A percentile compares a stretch with the other conserved stretches of the same genome.
Evolutionary conservation across 2,329 filamentous ascomycete genomes (phyloP).

Genomic region (Lecanicillium sp.): DNA sequence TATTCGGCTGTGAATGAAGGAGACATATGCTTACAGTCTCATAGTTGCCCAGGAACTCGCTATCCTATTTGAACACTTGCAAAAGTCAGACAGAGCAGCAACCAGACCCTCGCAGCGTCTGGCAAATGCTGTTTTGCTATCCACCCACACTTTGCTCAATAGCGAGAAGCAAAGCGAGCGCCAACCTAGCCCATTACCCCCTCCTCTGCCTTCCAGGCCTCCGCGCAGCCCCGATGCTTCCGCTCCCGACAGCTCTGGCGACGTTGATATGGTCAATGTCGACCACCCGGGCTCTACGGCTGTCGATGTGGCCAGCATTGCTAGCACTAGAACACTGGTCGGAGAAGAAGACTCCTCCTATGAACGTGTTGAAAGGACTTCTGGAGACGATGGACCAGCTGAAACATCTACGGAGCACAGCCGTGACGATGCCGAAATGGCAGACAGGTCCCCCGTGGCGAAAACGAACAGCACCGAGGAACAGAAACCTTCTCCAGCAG

Average conservation of each 20-base stretch:
- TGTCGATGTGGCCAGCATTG: conserved; percentile 38
- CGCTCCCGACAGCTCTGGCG: conserved; percentile 20
- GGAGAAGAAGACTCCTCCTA: conserved; percentile 33
- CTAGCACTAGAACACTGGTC: conserved; percentile 49
- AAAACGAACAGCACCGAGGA: conserved; percentile 7
- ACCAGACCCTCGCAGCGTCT: conserved; percentile 70
- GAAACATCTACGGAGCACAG: conserved; percentile 2
- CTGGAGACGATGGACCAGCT: conserved; percentile 19
- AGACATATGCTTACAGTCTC: conserved; percentile 38
- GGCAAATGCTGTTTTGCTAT: conserved; percentile 70
- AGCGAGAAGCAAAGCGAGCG: conserved; percentile 25
- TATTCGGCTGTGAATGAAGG: no score
- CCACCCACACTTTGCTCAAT: conserved; percentile 34
- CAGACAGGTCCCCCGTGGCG: no score
- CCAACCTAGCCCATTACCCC: conserved; percentile 28
- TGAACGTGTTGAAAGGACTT: conserved; percentile 26
- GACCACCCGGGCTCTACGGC: conserved; percentile 25
- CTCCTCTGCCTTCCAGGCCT: conserved; percentile 45
- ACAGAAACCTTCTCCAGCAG: neutral
- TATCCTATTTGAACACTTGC: conserved; percentile 64
- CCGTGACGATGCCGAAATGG: conserved; percentile 21
- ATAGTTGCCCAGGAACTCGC: conserved; percentile 70
- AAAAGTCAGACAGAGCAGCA: conserved; percentile 52
- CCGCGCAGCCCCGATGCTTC: conserved; percentile 32
- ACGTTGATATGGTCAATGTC: conserved; percentile 30